Evolutionary conservation across 164 flowering plant species (phyloP).

Genomic region (Nymphaea colorata): DNA sequence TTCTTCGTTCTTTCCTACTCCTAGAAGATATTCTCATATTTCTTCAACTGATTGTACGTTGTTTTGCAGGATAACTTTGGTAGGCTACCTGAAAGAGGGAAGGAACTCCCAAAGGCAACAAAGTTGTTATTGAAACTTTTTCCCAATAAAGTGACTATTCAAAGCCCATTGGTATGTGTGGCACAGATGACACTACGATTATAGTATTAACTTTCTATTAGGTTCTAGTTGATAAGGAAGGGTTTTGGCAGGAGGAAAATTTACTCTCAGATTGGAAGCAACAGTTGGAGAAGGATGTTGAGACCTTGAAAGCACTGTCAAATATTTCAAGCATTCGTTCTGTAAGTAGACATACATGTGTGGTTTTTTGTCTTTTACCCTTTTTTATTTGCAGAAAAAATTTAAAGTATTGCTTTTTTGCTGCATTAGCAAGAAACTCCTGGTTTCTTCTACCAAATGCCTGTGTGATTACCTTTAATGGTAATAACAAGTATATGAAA

Average conservation of each 20-base stretch:
- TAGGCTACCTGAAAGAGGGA: conserved; percentile 61
- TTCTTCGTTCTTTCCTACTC: too few relatives aligned
- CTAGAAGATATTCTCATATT: too few relatives aligned
- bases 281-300: conserved; percentile 66
- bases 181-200: neutral
- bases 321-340: conserved; percentile 52
- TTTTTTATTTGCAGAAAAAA: too few relatives aligned
- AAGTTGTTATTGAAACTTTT: conserved; percentile 71
- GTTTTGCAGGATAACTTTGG: conserved; percentile 56
- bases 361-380: too few relatives aligned
- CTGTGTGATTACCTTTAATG: too few relatives aligned
- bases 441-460: too few relatives aligned
- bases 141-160: conserved; percentile 79
- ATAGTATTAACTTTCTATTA: neutral
- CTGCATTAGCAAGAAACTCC: too few relatives aligned
- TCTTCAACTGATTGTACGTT: too few relatives aligned
- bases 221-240: neutral
- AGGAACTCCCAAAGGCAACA: conserved; percentile 57
- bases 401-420: too few relatives aligned
- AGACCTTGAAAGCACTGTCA: conserved; percentile 52
- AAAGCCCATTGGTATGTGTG: conserved; percentile 63
- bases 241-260: conserved; percentile 50
- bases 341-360: conserved; percentile 53
- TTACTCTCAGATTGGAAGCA: conserved; percentile 72
- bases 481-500: too few relatives aligned